These are phyloP conservation scores for Penicillium sp. DNA, from an alignment of 2,329 filamentous ascomycete species.

Conservation along the genomic window DNA sequence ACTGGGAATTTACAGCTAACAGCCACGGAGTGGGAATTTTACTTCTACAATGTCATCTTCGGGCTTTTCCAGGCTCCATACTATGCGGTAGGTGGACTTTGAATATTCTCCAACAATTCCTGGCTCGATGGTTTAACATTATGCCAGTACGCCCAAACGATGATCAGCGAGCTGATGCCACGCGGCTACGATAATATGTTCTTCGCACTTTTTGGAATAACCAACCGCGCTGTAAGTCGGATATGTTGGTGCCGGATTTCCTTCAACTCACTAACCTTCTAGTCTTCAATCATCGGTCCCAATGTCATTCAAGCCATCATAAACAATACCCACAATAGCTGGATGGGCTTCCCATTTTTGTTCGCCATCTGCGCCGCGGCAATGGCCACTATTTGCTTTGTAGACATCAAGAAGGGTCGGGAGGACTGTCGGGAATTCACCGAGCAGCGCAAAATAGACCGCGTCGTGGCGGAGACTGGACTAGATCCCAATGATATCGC, in stretches of 20 bases:
- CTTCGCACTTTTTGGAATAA: conserved; percentile 44
- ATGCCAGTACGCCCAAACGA: conserved; percentile 40
- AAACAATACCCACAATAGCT: conserved; percentile 41
- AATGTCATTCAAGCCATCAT: conserved; percentile 46
- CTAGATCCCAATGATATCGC: conserved; percentile 16
- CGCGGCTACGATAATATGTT: conserved; percentile 46
- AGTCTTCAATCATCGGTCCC: conserved; percentile 45
- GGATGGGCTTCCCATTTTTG: conserved; percentile 45
- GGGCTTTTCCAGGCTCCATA: conserved; percentile 44
- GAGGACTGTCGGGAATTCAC: conserved; percentile 38
- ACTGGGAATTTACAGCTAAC: conserved; percentile 1
- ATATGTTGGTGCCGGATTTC: background rate
- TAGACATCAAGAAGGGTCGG: conserved; percentile 42
- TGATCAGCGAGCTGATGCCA: conserved; percentile 45
- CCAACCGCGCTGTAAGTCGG: conserved; percentile 40
- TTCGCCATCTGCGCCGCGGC: conserved; percentile 38
- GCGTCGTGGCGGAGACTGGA: conserved; percentile 26
- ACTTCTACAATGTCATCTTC: conserved; percentile 44
- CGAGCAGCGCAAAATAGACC: conserved; percentile 31
- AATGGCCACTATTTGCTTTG: conserved; percentile 39
- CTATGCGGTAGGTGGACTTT: conserved; percentile 31
- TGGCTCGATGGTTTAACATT: background rate
- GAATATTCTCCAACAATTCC: background rate
- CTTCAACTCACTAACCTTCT: background rate
- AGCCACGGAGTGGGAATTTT: conserved; percentile 37